Evolutionary conservation across 768 basidiomycete species (phyloP).

Genomic region (Holtermannia corniformis): DNA sequence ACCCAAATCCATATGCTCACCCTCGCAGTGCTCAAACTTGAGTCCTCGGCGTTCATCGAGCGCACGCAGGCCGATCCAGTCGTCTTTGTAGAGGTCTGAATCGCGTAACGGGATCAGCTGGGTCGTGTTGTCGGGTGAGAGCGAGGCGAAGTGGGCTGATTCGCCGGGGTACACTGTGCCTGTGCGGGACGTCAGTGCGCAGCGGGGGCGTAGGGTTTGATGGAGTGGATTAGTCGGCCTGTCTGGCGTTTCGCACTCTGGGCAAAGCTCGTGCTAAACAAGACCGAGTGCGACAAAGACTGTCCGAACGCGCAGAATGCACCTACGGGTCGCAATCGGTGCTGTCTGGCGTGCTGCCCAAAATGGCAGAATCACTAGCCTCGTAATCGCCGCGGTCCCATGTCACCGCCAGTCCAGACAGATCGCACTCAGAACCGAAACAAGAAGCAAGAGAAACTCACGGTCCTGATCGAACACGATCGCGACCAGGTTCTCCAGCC

Average conservation of each 20-base stretch:
- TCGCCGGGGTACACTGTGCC: constrained; percentile 37
- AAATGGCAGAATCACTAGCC: no score
- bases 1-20: constrained; percentile 39
- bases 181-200: constrained; percentile 2
- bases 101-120: constrained; percentile 16
- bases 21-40: constrained; percentile 27
- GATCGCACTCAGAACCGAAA: no score
- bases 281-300: no score
- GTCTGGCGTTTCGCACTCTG: no score
- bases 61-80: constrained; percentile 31
- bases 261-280: no score
- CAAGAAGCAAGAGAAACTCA: constrained; percentile 14
- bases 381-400: no score
- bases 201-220: no score
- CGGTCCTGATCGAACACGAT: constrained; percentile 38
- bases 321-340: background rate
- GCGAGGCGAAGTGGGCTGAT: constrained; percentile 35
- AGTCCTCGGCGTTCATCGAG: constrained; percentile 21
- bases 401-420: no score
- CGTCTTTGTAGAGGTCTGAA: constrained; percentile 25
- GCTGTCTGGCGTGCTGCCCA: background rate
- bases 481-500: constrained; percentile 27
- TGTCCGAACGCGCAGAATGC: no score
- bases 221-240: no score
- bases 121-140: constrained; percentile 22